Conservation (phyloP, 345 rosid species). For the Pistacia atlantica region DNA sequence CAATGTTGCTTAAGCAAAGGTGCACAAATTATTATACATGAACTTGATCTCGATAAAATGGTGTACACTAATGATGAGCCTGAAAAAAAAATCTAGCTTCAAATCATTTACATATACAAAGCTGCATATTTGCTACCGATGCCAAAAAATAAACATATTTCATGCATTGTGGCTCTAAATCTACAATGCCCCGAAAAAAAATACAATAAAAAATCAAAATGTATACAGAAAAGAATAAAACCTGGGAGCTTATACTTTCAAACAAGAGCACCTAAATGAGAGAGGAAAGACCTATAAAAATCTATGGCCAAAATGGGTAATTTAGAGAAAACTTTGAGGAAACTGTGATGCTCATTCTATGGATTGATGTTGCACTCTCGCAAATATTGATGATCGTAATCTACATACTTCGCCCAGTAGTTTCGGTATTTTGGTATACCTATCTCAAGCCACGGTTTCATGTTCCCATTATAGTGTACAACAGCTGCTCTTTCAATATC, state of each 20-base stretch:
- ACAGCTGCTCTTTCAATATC: constrained; percentile 78
- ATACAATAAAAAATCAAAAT: constrained; percentile 7
- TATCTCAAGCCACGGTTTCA: constrained; percentile 91
- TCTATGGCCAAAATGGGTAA: constrained; percentile 3
- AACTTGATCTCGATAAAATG: neutral
- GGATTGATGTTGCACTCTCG: constrained; percentile 82
- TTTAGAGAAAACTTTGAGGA: constrained; percentile 2
- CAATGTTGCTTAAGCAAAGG: neutral
- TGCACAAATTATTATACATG: neutral
- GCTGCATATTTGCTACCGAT: constrained; percentile 5
- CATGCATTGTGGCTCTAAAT: constrained; percentile 4
- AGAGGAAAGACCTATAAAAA: constrained; percentile 11
- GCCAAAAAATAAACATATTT: constrained; percentile 2
- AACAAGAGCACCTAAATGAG: constrained; percentile 17
- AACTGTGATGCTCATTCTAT: constrained; percentile 15
- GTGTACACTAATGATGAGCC: neutral
- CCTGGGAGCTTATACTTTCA: neutral
- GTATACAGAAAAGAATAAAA: constrained; percentile 22
- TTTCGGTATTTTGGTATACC: constrained; percentile 60
- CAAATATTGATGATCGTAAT: constrained; percentile 57
- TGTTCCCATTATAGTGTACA: constrained; percentile 79
- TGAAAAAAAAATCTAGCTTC: constrained; percentile 6
- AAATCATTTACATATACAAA: constrained; percentile 13
- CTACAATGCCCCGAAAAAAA: constrained; percentile 20
- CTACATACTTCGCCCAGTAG: constrained; percentile 61